Evolutionary conservation across 2,329 filamentous ascomycete species (phyloP).

Genomic region (Neonectria coccinea): DNA sequence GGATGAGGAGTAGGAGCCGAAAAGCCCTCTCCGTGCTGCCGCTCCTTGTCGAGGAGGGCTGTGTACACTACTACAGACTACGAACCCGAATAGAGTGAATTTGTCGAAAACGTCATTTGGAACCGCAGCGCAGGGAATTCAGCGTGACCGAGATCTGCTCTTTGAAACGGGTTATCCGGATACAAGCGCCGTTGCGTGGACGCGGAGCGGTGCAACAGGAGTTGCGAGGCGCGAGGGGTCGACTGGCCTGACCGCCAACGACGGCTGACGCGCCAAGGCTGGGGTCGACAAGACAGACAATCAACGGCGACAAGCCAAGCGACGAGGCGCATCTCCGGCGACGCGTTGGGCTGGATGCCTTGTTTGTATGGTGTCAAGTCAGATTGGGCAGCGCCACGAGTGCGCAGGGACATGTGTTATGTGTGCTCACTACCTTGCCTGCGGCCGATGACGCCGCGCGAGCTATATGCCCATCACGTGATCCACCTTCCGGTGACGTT

Average conservation of each 20-base stretch:
- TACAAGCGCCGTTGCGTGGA: constrained; percentile 48
- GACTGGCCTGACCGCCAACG: constrained; percentile 35
- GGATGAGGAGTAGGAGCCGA: constrained; percentile 45
- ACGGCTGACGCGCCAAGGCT: constrained; percentile 33
- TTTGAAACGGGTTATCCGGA: constrained; percentile 45
- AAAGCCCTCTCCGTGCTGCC: constrained; percentile 32
- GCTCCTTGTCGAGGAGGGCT: constrained; percentile 39
- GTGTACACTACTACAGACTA: constrained; percentile 50
- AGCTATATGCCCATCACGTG: constrained; percentile 49
- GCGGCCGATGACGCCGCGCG: constrained; percentile 42
- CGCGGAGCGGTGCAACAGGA: constrained; percentile 43
- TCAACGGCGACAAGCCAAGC: constrained; percentile 2
- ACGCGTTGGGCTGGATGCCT: constrained; percentile 35
- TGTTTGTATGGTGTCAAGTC: constrained; percentile 38
- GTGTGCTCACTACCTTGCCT: constrained; percentile 30
- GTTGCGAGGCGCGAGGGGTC: constrained; percentile 41
- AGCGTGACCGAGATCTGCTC: constrained; percentile 42
- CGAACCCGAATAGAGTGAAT: constrained; percentile 46
- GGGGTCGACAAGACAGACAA: constrained; percentile 15
- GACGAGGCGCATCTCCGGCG: constrained; percentile 11
- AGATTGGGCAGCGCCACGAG: constrained; percentile 24
- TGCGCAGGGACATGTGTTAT: constrained; percentile 30
- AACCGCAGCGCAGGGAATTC: constrained; percentile 28
- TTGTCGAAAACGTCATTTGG: constrained; percentile 39
- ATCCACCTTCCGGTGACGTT: constrained; percentile 51